phyloP scores from a whole-genome alignment of 2,329 filamentous ascomycete species.

The Bipolaris zeicola region DNA sequence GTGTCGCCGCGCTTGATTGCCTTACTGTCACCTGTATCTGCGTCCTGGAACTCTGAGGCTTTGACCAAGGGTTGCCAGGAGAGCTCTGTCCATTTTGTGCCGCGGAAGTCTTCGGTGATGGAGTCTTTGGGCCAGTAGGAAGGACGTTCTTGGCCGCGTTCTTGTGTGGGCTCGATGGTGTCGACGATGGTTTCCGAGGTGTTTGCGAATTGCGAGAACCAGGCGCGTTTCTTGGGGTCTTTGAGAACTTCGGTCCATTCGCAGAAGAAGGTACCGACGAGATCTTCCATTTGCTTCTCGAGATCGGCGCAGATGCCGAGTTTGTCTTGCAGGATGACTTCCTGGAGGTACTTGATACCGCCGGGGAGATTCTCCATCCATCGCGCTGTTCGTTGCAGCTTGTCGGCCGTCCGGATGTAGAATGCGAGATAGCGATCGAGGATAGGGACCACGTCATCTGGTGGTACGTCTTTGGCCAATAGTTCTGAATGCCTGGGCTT shows the following conservation, averaged over 20 bases:
- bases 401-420: slow-evolving; percentile 92
- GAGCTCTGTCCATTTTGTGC: slow-evolving; percentile 68
- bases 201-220: slow-evolving; percentile 85
- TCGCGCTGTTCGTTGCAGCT: slow-evolving; percentile 83
- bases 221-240: slow-evolving; percentile 67
- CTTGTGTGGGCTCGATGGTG: slow-evolving; percentile 71
- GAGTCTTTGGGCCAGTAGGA: slow-evolving; percentile 76
- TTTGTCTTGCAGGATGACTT: slow-evolving; percentile 83
- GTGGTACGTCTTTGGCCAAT: slow-evolving; percentile 83
- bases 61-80: slow-evolving; percentile 82
- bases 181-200: slow-evolving; percentile 70
- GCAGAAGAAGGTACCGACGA: slow-evolving; percentile 84
- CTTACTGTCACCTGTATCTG: slow-evolving; percentile 74
- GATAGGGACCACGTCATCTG: slow-evolving; percentile 80
- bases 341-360: slow-evolving; percentile 79
- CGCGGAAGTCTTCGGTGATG: slow-evolving; percentile 73
- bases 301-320: slow-evolving; percentile 83
- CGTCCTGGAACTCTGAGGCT: slow-evolving; percentile 69
- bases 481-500: slow-evolving; percentile 83
- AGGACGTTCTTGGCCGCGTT: slow-evolving; percentile 75
- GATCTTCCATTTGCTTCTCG: slow-evolving; percentile 84
- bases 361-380: slow-evolving; percentile 87
- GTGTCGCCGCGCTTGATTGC: slow-evolving; percentile 86
- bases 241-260: slow-evolving; percentile 87
- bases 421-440: slow-evolving; percentile 90